A percentile compares a stretch with the other conserved stretches of the same genome.
Evolutionary conservation across 169 alveolate species (phyloP).

Genomic region (Perkinsus chesapeaki): DNA sequence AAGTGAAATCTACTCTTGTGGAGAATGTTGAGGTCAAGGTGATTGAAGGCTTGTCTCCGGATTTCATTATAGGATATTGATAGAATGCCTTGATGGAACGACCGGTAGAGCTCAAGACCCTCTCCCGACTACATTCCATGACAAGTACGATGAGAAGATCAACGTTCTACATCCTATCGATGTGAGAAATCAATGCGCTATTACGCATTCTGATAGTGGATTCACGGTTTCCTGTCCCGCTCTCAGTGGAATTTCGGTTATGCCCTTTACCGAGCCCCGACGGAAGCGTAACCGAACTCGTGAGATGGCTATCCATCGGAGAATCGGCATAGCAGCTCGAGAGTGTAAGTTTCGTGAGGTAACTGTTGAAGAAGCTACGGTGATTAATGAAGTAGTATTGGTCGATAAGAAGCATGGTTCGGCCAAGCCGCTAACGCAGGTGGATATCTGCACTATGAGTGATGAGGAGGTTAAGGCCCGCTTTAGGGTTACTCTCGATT

Average conservation of each 20-base stretch:
- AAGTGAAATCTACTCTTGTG: neutral
- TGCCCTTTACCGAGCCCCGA: neutral
- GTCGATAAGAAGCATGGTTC: neutral
- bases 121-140: neutral
- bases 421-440: neutral
- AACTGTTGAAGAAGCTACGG: neutral
- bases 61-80: neutral
- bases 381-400: neutral
- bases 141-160: neutral
- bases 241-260: neutral
- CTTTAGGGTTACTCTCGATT: neutral
- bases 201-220: neutral
- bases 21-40: neutral
- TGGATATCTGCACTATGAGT: neutral
- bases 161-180: neutral
- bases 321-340: neutral
- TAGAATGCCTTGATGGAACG: neutral
- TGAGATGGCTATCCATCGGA: neutral
- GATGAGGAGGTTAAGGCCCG: neutral
- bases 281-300: neutral
- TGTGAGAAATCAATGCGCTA: neutral
- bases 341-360: neutral
- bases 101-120: neutral
- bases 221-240: neutral
- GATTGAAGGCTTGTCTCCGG: neutral